phyloP scores from a whole-genome alignment of 2,329 filamentous ascomycete species.

The Neofusicoccum kwambonambiense region DNA sequence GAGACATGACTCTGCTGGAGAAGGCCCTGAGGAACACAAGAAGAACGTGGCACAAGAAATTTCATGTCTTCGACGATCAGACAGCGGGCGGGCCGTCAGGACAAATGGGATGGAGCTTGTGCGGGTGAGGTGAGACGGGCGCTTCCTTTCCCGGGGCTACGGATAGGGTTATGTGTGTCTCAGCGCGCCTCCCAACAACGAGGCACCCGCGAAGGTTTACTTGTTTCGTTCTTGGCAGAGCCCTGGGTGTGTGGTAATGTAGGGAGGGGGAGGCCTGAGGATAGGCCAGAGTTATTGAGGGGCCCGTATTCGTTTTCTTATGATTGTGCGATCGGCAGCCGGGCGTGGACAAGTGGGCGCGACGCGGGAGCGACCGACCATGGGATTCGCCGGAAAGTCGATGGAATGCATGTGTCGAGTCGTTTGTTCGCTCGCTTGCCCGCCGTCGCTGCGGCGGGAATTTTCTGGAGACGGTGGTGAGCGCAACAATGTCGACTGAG shows the following conservation, averaged over 20 bases:
- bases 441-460: neutral
- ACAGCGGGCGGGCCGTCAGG: neutral
- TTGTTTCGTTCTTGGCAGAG: neutral
- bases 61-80: neutral
- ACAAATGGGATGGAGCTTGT: no score
- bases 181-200: conserved; percentile 3
- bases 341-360: neutral
- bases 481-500: neutral
- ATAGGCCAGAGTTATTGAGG: conserved; percentile 1
- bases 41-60: neutral
- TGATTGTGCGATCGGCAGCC: neutral
- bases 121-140: neutral
- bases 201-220: neutral
- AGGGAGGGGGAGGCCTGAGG: neutral
- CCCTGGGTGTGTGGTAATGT: neutral
- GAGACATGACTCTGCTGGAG: neutral
- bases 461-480: no score
- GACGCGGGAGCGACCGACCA: neutral
- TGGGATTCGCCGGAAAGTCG: neutral
- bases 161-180: conserved; percentile 10
- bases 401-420: neutral
- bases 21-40: neutral
- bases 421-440: neutral
- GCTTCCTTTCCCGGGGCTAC: neutral
- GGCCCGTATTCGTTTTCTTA: conserved; percentile 11